These are phyloP conservation scores for Neckera pumila DNA, from an alignment of 225 moss, liverwort and hornwort species.

Conservation along the genomic window DNA sequence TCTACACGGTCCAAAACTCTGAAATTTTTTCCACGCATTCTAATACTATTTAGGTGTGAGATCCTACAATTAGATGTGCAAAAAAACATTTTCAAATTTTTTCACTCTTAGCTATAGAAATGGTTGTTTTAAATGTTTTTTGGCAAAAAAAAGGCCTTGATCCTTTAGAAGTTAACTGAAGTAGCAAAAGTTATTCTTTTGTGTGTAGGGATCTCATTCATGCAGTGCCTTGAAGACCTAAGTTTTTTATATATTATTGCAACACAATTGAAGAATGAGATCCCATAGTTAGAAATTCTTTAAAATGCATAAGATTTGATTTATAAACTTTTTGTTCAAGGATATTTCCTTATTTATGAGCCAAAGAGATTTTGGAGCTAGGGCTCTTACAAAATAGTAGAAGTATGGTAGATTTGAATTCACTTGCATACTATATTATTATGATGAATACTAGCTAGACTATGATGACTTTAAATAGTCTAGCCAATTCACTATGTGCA, in stretches of 20 bases:
- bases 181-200: not conserved
- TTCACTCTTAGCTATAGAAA: too few species aligned
- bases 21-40: too few species aligned
- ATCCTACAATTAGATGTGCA: too few species aligned
- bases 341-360: not conserved
- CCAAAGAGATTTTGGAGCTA: not conserved
- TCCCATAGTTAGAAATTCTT: fast-evolving
- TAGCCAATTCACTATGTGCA: fast-evolving
- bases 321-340: not conserved
- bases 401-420: not conserved
- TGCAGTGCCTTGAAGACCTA: not conserved
- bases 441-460: too few species aligned
- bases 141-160: too few species aligned
- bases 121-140: too few species aligned
- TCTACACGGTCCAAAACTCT: too few species aligned
- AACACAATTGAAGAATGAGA: not conserved
- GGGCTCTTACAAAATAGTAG: not conserved
- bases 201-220: not conserved
- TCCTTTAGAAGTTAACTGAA: too few species aligned
- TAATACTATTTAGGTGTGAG: too few species aligned
- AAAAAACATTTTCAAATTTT: too few species aligned
- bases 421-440: not conserved
- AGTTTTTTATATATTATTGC: not conserved
- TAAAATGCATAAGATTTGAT: not conserved
- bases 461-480: not conserved